These are phyloP conservation scores for Xylariaceae sp. DNA, from an alignment of 2,329 filamentous ascomycete species.

Conservation along the genomic window DNA sequence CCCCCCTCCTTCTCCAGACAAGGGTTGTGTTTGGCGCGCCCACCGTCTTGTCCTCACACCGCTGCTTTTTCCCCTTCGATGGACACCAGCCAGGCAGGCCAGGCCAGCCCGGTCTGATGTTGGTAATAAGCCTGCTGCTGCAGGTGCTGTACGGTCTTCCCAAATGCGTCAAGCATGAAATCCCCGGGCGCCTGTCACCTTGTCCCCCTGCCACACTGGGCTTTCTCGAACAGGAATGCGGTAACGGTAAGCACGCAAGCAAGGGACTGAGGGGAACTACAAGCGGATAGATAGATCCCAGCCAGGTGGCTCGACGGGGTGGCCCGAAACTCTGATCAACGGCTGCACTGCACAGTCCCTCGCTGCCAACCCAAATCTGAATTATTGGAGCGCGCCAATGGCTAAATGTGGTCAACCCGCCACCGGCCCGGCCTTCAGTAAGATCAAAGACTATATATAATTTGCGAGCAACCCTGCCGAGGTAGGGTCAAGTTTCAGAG, in stretches of 20 bases:
- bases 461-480: background rate
- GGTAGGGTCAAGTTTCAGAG: background rate
- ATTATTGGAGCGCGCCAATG: constrained; percentile 12
- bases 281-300: constrained; percentile 40
- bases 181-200: constrained; percentile 27
- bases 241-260: constrained; percentile 36
- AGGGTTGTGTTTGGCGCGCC: constrained; percentile 23
- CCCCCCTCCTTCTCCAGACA: constrained; percentile 24
- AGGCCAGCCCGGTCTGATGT: too few relatives aligned
- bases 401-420: constrained; percentile 23
- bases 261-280: constrained; percentile 6
- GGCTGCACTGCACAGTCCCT: constrained; percentile 25
- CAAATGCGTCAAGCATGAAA: constrained; percentile 31
- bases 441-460: constrained; percentile 13
- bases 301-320: constrained; percentile 38
- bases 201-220: constrained; percentile 27
- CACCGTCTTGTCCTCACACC: constrained; percentile 34
- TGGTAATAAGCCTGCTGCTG: constrained; percentile 25
- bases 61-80: constrained; percentile 31
- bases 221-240: constrained; percentile 31
- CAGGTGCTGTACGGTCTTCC: constrained; percentile 26
- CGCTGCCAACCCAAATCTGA: constrained; percentile 1
- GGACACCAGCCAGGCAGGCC: constrained; percentile 18
- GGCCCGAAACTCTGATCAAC: constrained; percentile 38
- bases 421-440: constrained; percentile 19